Evolutionary conservation across 495 filamentous ascomycete genomes (phyloP).

Genomic region (Rusavskia elegans): DNA sequence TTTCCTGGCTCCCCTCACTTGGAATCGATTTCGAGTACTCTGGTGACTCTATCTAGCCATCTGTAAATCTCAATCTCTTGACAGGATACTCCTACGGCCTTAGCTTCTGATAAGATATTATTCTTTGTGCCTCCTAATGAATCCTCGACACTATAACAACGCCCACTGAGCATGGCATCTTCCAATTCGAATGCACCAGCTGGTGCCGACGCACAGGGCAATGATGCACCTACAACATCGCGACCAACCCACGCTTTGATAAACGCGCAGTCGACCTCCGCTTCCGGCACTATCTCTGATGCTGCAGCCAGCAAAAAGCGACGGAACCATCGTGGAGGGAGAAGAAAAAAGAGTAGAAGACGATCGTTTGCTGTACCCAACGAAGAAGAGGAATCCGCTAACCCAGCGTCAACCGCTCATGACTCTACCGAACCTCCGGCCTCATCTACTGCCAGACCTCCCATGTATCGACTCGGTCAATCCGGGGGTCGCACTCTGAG

Average conservation of each 20-base stretch:
- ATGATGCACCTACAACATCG: not conserved
- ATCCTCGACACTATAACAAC: not conserved
- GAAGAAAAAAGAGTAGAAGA: constrained; percentile 43
- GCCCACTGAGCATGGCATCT: not conserved
- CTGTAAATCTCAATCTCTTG: no score
- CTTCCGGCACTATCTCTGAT: constrained; percentile 4
- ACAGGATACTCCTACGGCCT: not conserved
- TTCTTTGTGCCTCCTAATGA: not conserved
- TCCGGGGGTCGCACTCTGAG: constrained; percentile 41
- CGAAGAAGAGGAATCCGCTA: constrained; percentile 25
- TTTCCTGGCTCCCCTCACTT: no score
- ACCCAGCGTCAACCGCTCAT: constrained; percentile 17
- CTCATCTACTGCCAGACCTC: constrained; percentile 14
- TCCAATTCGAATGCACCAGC: not conserved
- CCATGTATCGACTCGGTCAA: constrained; percentile 42
- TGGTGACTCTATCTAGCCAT: no score
- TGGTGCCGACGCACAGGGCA: not conserved
- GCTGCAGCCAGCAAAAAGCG: constrained; percentile 17
- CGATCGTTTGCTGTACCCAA: constrained; percentile 44
- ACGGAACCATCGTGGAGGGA: constrained; percentile 34
- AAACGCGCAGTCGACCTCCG: constrained; percentile 10
- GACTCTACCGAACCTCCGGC: constrained; percentile 19
- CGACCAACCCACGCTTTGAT: constrained; percentile 9
- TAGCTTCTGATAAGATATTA: not conserved
- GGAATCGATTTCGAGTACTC: no score